Conservation (phyloP, 257 asterid genomes). For the Haberlea rhodopensis region DNA sequence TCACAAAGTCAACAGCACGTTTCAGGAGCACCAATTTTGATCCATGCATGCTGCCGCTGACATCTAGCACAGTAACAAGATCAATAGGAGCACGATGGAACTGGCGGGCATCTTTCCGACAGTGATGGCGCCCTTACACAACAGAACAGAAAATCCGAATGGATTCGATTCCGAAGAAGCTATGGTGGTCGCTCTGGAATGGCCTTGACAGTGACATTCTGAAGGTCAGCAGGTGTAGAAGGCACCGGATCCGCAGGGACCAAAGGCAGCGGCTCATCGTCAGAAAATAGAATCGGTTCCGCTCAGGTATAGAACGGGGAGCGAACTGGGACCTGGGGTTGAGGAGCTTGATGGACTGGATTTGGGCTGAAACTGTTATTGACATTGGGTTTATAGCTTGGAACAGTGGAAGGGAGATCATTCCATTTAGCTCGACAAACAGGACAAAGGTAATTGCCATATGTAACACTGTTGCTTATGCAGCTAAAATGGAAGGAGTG, state of each 20-base stretch:
- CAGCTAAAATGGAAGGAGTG: conserved; percentile 39
- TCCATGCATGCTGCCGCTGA: too few relatives aligned
- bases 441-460: conserved; percentile 31
- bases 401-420: conserved; percentile 17
- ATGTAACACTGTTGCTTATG: conserved; percentile 8
- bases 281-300: conserved; percentile 18
- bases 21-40: conserved; percentile 31
- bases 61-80: too few relatives aligned
- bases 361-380: background rate
- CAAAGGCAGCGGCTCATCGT: conserved; percentile 24
- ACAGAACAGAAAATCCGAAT: conserved; percentile 29
- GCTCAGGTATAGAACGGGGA: conserved; percentile 3
- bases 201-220: conserved; percentile 19
- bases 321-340: background rate
- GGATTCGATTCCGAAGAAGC: conserved; percentile 34
- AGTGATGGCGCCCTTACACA: conserved; percentile 24
- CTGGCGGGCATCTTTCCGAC: background rate
- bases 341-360: background rate
- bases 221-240: conserved; percentile 7
- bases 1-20: conserved; percentile 29
- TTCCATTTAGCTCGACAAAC: conserved; percentile 31
- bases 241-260: background rate
- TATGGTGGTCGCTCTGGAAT: conserved; percentile 27
- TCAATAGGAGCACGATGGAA: too few relatives aligned
- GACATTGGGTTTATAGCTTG: background rate